Conservation (phyloP, 225 moss, liverwort and hornwort species). For the Ulota crispa region DNA sequence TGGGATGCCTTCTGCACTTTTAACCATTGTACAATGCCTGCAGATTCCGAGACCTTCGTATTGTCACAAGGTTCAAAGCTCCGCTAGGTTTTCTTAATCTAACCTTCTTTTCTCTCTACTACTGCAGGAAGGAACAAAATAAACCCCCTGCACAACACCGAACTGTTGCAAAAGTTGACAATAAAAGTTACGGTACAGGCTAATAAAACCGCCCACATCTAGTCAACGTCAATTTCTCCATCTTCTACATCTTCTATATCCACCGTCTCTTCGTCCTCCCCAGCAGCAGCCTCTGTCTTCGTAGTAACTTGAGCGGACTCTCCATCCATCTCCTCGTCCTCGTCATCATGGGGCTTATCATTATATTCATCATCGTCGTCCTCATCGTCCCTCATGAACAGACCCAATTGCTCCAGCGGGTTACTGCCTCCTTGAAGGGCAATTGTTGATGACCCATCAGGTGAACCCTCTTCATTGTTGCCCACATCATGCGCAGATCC, state of each 20-base stretch:
- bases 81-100: conserved; percentile 29
- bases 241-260: conserved; percentile 55
- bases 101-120: conserved; percentile 16
- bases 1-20: conserved; percentile 39
- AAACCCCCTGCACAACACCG: conserved; percentile 40
- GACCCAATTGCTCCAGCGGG: conserved; percentile 85
- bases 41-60: neutral
- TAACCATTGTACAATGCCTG: conserved; percentile 53
- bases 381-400: conserved; percentile 92
- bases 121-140: conserved; percentile 45
- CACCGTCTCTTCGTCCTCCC: conserved; percentile 27
- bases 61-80: neutral
- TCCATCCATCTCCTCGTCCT: conserved; percentile 44
- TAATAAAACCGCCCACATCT: neutral
- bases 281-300: neutral
- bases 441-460: conserved; percentile 75
- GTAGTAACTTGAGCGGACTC: conserved; percentile 15
- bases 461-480: conserved; percentile 64
- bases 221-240: conserved; percentile 66
- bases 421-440: conserved; percentile 76
- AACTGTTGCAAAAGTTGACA: conserved; percentile 24
- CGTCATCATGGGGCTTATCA: conserved; percentile 48
- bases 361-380: conserved; percentile 92
- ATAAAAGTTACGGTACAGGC: conserved; percentile 29
- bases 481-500: conserved; percentile 75